These are phyloP conservation scores for Meredithiella fracta DNA, from an alignment of 2,329 filamentous ascomycete species.

Conservation along the genomic window DNA sequence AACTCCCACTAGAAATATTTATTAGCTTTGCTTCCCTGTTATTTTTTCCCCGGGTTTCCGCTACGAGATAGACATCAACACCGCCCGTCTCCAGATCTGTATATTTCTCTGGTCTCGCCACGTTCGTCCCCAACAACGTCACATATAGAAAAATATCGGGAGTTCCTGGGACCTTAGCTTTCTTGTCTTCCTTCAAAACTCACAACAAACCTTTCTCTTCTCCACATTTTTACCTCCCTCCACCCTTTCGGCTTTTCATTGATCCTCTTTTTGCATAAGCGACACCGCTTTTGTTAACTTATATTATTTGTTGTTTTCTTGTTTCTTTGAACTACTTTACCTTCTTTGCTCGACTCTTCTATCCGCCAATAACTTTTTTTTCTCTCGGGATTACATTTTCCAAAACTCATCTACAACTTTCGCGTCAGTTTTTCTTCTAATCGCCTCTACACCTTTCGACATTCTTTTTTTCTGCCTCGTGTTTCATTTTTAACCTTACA, in stretches of 20 bases:
- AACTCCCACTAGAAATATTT: background rate
- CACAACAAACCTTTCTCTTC: conserved; percentile 10
- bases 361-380: background rate
- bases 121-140: too few relatives aligned
- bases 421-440: conserved; percentile 7
- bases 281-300: background rate
- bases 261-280: background rate
- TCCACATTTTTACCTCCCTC: background rate
- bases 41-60: background rate
- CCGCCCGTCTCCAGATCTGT: background rate
- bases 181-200: background rate
- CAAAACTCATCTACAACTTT: background rate
- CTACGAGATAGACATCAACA: background rate
- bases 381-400: background rate
- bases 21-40: background rate
- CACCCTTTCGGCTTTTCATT: background rate
- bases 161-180: background rate
- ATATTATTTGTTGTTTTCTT: conserved; percentile 5
- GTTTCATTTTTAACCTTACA: conserved; percentile 14
- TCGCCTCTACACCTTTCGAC: conserved; percentile 17
- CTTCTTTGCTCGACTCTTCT: conserved; percentile 6
- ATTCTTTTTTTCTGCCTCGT: conserved; percentile 13
- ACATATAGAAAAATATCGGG: conserved; percentile 3
- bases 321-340: conserved; percentile 4
- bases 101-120: too few relatives aligned